Evolutionary conservation across 176 grass and related monocot species (phyloP), one percentile per base, ranked within the genome.

Genomic region (Avena insularis): DNA sequence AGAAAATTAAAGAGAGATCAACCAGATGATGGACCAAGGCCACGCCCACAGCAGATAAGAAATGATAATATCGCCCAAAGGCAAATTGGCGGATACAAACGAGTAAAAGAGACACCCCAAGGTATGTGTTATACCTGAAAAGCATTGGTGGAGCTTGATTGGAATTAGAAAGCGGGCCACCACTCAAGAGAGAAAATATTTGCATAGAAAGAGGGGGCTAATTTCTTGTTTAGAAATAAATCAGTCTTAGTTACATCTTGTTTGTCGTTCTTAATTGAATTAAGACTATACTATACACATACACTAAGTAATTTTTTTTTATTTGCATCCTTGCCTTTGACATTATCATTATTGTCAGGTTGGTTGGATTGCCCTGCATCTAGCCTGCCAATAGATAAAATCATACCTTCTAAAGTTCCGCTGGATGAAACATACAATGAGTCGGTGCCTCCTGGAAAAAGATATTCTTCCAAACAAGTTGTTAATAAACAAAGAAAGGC

Each of bases 321-420:
- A 29, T 31, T 56, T 46, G 15, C 59, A 76, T 55, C 5, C 11
- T 84, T 59, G 63, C 51, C 13, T 79, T 15, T 86, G 49, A 86
- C 45, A 68, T 75, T 77, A 68, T 62, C 47, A 40, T 73, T 23
- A 43, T 84, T 90, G 11, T 60, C 75, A 97, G 94, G 94, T 36
- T 94, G 94, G 94, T 66, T 94, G 83, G 92, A 90, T 75, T 97
- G 94, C 79, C 94, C 94, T 84, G 83, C 88, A 71, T 85, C 84
- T 92, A 90, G 94, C 23, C 69, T 87, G 57, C 89, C 89, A 78
- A 97, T 97, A 82, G 80, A 81, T 53, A 90, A 90, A 81, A 82
- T 93, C 51, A 93, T 96, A 77, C 94, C 94, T 43, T 96, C 94
- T 50, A 96, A 96, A 91, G 94, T 93, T 71, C 94, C 94, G 77